Conservation (phyloP, 352 stramenopile genomes). For the Pythium pyrilobum region DNA sequence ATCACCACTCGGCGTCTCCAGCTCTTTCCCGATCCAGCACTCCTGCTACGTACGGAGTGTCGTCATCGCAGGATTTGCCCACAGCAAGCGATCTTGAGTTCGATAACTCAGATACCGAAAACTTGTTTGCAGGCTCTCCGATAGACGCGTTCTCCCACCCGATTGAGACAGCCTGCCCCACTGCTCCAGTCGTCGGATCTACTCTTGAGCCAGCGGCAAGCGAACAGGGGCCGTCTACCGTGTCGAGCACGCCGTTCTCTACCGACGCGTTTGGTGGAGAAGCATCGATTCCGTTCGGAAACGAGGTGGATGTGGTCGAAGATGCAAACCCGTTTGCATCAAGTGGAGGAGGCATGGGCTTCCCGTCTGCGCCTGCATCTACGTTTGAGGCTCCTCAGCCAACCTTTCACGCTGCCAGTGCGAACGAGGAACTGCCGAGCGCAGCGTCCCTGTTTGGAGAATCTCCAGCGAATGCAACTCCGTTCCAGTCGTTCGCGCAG, state of each 20-base stretch:
- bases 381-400: not conserved
- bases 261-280: not conserved
- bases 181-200: not conserved
- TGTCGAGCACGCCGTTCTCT: not conserved
- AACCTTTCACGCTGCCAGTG: not conserved
- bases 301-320: slow-evolving; percentile 7
- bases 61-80: slow-evolving; percentile 16
- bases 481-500: slow-evolving; percentile 41
- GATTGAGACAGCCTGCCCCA: not conserved
- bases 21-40: slow-evolving; percentile 8
- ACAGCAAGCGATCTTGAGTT: slow-evolving; percentile 23
- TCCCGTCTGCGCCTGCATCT: slow-evolving; percentile 16
- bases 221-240: no score
- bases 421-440: slow-evolving; percentile 21
- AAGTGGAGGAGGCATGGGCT: slow-evolving; percentile 23
- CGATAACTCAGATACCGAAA: slow-evolving; percentile 17
- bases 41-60: slow-evolving; percentile 12
- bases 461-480: slow-evolving; percentile 36
- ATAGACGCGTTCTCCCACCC: no score
- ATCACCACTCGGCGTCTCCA: slow-evolving; percentile 3
- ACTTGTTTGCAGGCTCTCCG: slow-evolving; percentile 12
- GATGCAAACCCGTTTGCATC: slow-evolving; percentile 43
- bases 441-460: slow-evolving; percentile 60
- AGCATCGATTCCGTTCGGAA: not conserved
- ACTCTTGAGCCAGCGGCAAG: no score